Percentiles rank a stretch among this genome's conserved stretches.
phyloP scores from a whole-genome alignment of 176 grass and related monocot species.

The Pharus latifolius region DNA sequence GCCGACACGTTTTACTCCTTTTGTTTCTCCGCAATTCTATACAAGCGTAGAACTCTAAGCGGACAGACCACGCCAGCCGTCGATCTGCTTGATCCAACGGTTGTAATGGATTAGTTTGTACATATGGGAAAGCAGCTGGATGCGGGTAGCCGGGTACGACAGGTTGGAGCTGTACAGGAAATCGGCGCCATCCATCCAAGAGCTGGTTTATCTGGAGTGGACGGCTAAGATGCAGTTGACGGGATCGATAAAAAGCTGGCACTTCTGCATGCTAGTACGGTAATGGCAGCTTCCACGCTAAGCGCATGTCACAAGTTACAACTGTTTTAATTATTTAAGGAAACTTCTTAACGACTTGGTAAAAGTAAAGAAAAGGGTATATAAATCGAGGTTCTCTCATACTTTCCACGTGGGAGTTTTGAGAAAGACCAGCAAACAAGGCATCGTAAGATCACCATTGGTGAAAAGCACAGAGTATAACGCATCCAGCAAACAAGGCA shows the following conservation, averaged over 20 bases:
- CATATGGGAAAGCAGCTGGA: no score
- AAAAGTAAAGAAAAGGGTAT: no score
- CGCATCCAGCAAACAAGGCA: no score
- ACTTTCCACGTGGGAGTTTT: conserved; percentile 2
- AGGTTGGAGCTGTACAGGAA: neutral
- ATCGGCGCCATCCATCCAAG: neutral
- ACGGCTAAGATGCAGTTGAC: conserved; percentile 2
- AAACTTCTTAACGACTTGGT: no score
- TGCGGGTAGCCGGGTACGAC: neutral
- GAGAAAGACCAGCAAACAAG: no score
- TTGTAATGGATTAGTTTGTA: no score
- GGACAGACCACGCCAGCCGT: neutral
- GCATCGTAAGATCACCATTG: no score
- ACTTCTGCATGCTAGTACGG: neutral
- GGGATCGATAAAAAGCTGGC: neutral
- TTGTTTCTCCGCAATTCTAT: neutral
- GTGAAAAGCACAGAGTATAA: no score
- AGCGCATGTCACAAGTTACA: no score
- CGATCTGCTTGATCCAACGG: neutral
- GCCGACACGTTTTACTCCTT: neutral
- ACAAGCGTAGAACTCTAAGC: neutral
- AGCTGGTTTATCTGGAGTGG: neutral
- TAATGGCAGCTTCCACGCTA: conserved; percentile 4
- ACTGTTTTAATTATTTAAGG: no score
- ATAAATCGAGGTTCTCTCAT: neutral